These are phyloP conservation scores for Capronia americana DNA, from an alignment of 2,329 filamentous ascomycete genomes.

Conservation along the genomic window DNA sequence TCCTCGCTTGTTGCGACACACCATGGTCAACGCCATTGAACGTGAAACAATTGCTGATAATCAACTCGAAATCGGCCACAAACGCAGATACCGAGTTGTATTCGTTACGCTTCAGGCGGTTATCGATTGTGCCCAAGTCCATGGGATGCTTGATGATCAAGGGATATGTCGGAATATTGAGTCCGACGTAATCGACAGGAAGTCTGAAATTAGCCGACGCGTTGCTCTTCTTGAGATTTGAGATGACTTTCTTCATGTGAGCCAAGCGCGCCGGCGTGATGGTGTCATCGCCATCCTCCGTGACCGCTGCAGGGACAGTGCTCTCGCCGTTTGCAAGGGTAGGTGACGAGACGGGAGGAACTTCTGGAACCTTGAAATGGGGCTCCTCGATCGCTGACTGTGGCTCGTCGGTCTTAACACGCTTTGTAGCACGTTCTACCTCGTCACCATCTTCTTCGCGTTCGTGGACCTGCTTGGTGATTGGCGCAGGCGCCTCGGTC, in stretches of 20 bases:
- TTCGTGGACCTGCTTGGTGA: slow-evolving; percentile 71
- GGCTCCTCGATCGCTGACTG: slow-evolving; percentile 46
- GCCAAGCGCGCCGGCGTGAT: slow-evolving; percentile 36
- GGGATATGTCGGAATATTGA: slow-evolving; percentile 77
- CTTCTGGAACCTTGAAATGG: slow-evolving; percentile 54
- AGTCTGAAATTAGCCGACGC: slow-evolving; percentile 76
- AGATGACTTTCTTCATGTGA: slow-evolving; percentile 41
- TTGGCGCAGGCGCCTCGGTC: slow-evolving; percentile 59
- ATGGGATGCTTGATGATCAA: slow-evolving; percentile 77
- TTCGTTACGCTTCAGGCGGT: slow-evolving; percentile 72
- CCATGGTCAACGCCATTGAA: slow-evolving; percentile 85
- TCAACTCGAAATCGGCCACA: slow-evolving; percentile 74
- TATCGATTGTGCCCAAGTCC: slow-evolving; percentile 83
- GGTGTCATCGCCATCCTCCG: slow-evolving; percentile 36
- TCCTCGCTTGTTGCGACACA: slow-evolving; percentile 72
- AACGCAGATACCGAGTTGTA: slow-evolving; percentile 77
- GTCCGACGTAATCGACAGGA: slow-evolving; percentile 77
- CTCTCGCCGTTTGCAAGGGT: slow-evolving; percentile 33
- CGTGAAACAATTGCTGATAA: slow-evolving; percentile 76
- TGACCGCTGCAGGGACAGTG: slow-evolving; percentile 42
- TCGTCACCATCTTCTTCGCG: slow-evolving; percentile 73
- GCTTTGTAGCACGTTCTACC: slow-evolving; percentile 75
- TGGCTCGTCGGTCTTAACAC: slow-evolving; percentile 73
- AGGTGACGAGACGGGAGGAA: slow-evolving; percentile 46
- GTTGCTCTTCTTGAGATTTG: slow-evolving; percentile 78